Evolutionary conservation across 129 eudicot genomes (phyloP), one percentile per base, ranked within the genome.

Genomic region (Escallonia herrerae): DNA sequence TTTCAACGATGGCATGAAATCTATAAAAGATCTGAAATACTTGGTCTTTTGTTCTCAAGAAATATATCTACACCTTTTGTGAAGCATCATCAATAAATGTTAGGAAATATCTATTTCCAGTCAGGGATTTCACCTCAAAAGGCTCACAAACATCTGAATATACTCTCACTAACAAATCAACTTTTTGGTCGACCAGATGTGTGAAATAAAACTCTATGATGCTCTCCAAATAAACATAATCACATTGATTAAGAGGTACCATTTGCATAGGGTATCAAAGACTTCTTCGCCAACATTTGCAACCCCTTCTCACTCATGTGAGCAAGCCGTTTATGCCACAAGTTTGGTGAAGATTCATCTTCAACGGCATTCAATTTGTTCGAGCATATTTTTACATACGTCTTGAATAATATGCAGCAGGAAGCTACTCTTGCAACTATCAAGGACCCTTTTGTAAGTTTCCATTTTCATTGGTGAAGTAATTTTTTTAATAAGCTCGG

Each of bases 371-470:
- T 62, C 14, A 62, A 14, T 0, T 1, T 10, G 8, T 14, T 22
- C 9, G 53, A 43, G 59, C 66, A 58, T 40, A 70, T 13, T 11
- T 46, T 70, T 15, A 70, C 33, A n/a, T 70, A 67, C 12, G 74
- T 70, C 58, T 71, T 71, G 44, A 62, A 22, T 1, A 22, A 1
- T 22, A 1, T 22, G 33, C 33, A 22, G 1, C 33, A 22, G 1
- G 33, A 22, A 40, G 39, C 6, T 8, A 63, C 76, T 15, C 59
- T 10, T 22, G 69, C 76, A 62, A 71, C 54, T 5, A 71, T 2
- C 53, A 71, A 2, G 0, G 69, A 39, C 1, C 69, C 55, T 15
- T 62, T 71, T 1, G 47, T 13, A 14, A 62, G 14, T 33, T 62
- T 62, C 56, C 63, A 71, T 15, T 11, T 62, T 11, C 43, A 41